These are phyloP conservation scores for Termitomyces sp. DNA, from an alignment of 768 basidiomycete genomes.

Conservation along the genomic window DNA sequence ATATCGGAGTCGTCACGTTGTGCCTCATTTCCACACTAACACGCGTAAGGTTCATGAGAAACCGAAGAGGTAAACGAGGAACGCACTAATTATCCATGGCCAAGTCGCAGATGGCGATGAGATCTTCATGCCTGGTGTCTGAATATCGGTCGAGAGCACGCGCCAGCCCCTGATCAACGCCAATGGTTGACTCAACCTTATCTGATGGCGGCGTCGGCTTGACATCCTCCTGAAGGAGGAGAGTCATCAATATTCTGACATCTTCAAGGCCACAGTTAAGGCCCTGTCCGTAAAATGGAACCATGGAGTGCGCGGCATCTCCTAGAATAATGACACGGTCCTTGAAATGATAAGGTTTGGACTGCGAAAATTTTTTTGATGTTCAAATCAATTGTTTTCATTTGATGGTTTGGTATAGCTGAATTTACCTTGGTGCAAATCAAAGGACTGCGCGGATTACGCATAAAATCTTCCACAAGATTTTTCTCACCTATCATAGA, in stretches of 20 bases:
- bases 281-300: conserved; percentile 97
- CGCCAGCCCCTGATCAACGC: conserved; percentile 52
- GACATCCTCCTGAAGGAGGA: conserved; percentile 70
- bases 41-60: conserved; percentile 11
- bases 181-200: conserved; percentile 23
- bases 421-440: conserved; percentile 83
- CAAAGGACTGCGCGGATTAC: conserved; percentile 83
- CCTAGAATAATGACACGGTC: conserved; percentile 86
- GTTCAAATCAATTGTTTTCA: conserved; percentile 16
- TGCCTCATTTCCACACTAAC: conserved; percentile 91
- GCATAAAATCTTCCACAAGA: conserved; percentile 70
- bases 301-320: conserved; percentile 97
- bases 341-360: conserved; percentile 85
- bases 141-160: conserved; percentile 76
- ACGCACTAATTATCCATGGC: conserved; percentile 97
- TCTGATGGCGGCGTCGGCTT: conserved; percentile 33
- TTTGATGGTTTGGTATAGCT: conserved; percentile 19
- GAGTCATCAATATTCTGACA: conserved; percentile 78
- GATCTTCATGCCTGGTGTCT: conserved; percentile 76
- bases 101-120: conserved; percentile 85
- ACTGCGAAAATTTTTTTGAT: conserved; percentile 37
- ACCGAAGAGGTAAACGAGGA: background rate
- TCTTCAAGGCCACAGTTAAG: conserved; percentile 98
- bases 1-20: conserved; percentile 75
- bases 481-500: conserved; percentile 75